Base-by-base conservation (phyloP, 345 rosid genomes). In the Arabis hirsuta region DNA sequence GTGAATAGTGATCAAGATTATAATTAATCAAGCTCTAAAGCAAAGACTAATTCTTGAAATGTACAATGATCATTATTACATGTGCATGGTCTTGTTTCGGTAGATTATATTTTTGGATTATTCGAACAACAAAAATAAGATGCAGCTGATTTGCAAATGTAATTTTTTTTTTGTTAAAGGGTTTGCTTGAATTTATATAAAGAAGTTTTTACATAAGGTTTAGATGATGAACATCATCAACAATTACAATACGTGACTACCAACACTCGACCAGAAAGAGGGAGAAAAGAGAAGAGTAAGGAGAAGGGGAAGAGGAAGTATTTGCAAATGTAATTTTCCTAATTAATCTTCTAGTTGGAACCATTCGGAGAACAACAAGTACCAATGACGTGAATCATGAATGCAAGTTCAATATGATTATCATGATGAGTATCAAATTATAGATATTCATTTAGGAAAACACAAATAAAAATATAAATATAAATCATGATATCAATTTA, bases 351-450 rank as follows among this genome's bases (percentile, higher is more conserved):
- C 41, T 70, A 50, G 59, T 51, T 43, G 55, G 19, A 67, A 52
- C 24, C 14, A 51, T 19, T 39, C 19, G 29, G 32, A 58, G 50
- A 58, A 50, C 67, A 57, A 26, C 20, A 24, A 59, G 22, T 27
- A 61, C 22, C 31, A 48, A 60, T 39, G 59, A 48, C 43, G 51
- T 71, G 27, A 62, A 53, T 43, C 38, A 22, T 45, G 56, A 45
- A 63, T 72, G 41, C 24, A n/a, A 24, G 11, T 10, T 44, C 5
- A 2, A 62, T n/a, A 9, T 62, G 41, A 36, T 1, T 36, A 53
- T 62, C 9, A 20, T 10, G 50, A 20, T 10, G 50, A 44, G 20
- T 41, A n/a, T 12, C 38, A 12, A 41, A 62, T 20, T 36, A 36
- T 7, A 36, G 7, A 7, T 36, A 36, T 8, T 36, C 39, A 36